A percentile compares a stretch with the other conserved stretches of the same genome.
Evolutionary conservation across 2,329 filamentous ascomycete genomes (phyloP).

Genomic region (Cladophialophora bantiana): DNA sequence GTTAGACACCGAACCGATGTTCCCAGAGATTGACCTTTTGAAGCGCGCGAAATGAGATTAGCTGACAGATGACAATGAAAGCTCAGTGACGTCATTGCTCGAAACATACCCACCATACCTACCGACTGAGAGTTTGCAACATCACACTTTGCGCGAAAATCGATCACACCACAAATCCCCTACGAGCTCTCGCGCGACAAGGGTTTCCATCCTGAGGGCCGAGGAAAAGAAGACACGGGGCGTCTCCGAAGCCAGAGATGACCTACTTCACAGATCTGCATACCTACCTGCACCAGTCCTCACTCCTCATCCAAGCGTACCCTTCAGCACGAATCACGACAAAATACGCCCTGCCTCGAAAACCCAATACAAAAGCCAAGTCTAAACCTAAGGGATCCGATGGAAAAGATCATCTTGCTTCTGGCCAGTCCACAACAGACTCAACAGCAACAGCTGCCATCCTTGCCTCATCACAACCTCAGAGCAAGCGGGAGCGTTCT

Average conservation of each 20-base stretch:
- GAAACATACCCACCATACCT: background rate
- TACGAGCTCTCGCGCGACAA: background rate
- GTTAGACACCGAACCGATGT: background rate
- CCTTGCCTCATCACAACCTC: slow-evolving; percentile 40
- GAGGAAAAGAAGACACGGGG: background rate
- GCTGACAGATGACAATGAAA: background rate
- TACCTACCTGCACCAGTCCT: slow-evolving; percentile 89
- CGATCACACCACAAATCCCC: background rate
- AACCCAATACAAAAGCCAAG: slow-evolving; percentile 45
- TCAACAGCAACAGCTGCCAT: slow-evolving; percentile 39
- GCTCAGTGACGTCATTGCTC: background rate
- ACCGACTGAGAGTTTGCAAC: background rate
- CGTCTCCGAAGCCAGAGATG: slow-evolving; percentile 60
- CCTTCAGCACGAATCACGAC: slow-evolving; percentile 88
- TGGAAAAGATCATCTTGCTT: slow-evolving; percentile 29
- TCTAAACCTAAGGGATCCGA: slow-evolving; percentile 35
- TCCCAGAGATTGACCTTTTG: background rate
- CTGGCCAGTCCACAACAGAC: slow-evolving; percentile 42
- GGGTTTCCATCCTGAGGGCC: background rate
- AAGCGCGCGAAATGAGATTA: background rate
- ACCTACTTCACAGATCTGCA: slow-evolving; percentile 81
- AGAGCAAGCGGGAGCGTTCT: slow-evolving; percentile 50
- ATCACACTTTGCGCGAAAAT: background rate
- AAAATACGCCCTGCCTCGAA: slow-evolving; percentile 69
- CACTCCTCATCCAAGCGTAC: slow-evolving; percentile 82